A percentile compares a stretch with the other conserved stretches of the same genome.
These are phyloP conservation scores for Immersiella caudata DNA, from an alignment of 495 filamentous ascomycete genomes.

Conservation along the genomic window DNA sequence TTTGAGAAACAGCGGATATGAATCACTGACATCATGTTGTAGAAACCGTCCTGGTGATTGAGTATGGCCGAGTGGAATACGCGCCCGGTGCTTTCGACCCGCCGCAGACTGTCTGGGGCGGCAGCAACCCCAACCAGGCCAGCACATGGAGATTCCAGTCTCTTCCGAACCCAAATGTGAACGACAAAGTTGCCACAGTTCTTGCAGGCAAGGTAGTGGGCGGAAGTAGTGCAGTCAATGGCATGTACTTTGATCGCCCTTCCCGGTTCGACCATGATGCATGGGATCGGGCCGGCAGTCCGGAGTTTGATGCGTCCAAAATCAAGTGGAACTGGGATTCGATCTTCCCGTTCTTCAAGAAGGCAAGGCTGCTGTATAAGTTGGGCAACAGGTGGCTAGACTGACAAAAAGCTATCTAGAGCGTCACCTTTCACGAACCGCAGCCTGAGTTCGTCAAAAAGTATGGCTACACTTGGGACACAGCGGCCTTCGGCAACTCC, in stretches of 20 bases:
- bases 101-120: slow-evolving; percentile 21
- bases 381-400: neutral
- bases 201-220: slow-evolving; percentile 42
- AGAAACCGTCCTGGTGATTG: slow-evolving; percentile 47
- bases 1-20: no score
- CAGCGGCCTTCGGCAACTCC: slow-evolving; percentile 26
- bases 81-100: slow-evolving; percentile 27
- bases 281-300: neutral
- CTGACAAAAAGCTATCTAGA: slow-evolving; percentile 6
- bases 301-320: neutral
- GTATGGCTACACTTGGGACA: slow-evolving; percentile 33
- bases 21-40: neutral
- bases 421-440: slow-evolving; percentile 35
- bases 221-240: slow-evolving; percentile 48
- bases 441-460: slow-evolving; percentile 13
- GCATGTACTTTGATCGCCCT: slow-evolving; percentile 36
- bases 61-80: slow-evolving; percentile 41
- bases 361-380: slow-evolving; percentile 4
- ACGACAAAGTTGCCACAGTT: slow-evolving; percentile 36
- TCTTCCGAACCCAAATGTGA: slow-evolving; percentile 17
- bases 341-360: slow-evolving; percentile 6
- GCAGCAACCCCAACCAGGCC: neutral
- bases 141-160: slow-evolving; percentile 13
- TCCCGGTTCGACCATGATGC: slow-evolving; percentile 19
- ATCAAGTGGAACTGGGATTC: slow-evolving; percentile 1